Base-by-base conservation (phyloP, 306 rosid species). In the Fragaria nilgerrensis region DNA sequence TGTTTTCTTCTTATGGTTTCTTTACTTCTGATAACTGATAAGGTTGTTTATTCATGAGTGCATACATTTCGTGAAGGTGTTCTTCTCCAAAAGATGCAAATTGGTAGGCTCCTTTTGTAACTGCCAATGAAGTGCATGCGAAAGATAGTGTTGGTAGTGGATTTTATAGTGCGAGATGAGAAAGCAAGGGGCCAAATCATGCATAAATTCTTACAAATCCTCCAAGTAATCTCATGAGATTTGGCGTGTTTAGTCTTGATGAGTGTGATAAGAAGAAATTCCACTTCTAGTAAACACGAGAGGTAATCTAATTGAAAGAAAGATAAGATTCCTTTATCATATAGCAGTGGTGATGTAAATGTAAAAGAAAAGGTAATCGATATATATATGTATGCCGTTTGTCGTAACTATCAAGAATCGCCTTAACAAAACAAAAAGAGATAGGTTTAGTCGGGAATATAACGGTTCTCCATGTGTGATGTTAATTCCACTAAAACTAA, bases 161-260 rank as follows among this genome's bases (percentile, higher is more conserved):
- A 61, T 73, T 83, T 62, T 86, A 56, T 88, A 84, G 82, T 85
- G 97, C 84, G 50, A 76, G 83, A 83, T 86, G 88, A 82, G 75
- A 67, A 65, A 23, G 78, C 44, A 69, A 25, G 59, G 63, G 67
- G 76, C 45, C 71, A 45, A 67, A 53, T 48, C 52, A 59, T 27
- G 59, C 69, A 13, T 72, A 45, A 59, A 37, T 52, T 75, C 39
- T 61, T 22, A 16, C 25, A 44, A 25, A 68, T 48, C 72, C 44
- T 53, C 32, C 27, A 36, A 61, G 76, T 19, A 67, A 67, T 73
- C 76, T 52, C 62, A 20, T n/a, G 55, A 72, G 50, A 77, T 65
- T 55, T 73, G 55, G 25, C 52, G 15, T 17, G 7, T 61, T 61
- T 75, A 29, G 44, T 63, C 52, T n/a, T 43, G 9, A 9, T 25